These are phyloP conservation scores for Puya raimondii DNA, from an alignment of 176 grass and related monocot genomes.

Conservation along the genomic window DNA sequence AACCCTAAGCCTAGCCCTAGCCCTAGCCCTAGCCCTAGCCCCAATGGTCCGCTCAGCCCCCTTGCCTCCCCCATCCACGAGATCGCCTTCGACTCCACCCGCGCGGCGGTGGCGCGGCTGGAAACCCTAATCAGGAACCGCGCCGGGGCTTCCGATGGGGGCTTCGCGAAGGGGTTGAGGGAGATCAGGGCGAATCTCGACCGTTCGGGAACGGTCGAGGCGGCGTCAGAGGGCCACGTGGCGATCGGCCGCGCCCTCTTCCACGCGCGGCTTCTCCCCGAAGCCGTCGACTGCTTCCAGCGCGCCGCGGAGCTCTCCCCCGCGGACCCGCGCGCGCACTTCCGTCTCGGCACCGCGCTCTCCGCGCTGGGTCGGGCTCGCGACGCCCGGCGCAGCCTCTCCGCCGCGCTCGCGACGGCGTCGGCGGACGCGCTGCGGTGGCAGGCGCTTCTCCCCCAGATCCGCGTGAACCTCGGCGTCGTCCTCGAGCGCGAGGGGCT, in stretches of 20 bases:
- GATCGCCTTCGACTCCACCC: neutral
- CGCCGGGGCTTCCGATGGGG: neutral
- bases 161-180: neutral
- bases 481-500: neutral
- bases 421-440: neutral
- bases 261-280: neutral
- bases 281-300: neutral
- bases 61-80: neutral
- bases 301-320: neutral
- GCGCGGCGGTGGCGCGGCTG: neutral
- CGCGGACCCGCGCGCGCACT: neutral
- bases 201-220: neutral
- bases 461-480: conserved; percentile 2
- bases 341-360: neutral
- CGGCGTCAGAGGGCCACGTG: neutral
- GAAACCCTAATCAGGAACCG: neutral
- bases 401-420: neutral
- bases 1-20: conserved; percentile 16
- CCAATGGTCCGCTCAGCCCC: neutral
- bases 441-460: conserved; percentile 1
- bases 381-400: neutral
- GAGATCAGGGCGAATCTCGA: neutral
- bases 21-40: neutral
- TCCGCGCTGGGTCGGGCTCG: neutral
- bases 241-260: neutral